phyloP scores from a whole-genome alignment of 2,329 filamentous ascomycete species.

The Aspergillus neoniger region DNA sequence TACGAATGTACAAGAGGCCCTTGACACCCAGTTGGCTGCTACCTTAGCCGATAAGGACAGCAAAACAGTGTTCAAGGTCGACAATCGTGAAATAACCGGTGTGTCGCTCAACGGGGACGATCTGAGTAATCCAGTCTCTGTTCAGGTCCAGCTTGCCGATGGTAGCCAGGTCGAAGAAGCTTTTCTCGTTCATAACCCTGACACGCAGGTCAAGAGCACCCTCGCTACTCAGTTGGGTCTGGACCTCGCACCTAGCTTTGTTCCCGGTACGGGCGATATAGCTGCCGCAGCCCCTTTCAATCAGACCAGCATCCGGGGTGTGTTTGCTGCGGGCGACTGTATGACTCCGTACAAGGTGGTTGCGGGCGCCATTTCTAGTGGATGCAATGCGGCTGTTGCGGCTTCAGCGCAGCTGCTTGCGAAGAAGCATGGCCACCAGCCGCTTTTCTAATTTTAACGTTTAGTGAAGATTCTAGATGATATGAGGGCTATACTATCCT shows the following conservation, averaged over 20 bases:
- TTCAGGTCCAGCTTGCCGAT: background rate
- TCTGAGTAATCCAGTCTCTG: background rate
- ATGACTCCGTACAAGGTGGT: constrained; percentile 25
- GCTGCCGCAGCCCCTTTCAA: background rate
- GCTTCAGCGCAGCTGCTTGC: background rate
- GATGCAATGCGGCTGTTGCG: constrained; percentile 2
- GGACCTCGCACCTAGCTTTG: background rate
- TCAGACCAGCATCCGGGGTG: constrained; percentile 52
- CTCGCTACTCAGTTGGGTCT: constrained; percentile 3
- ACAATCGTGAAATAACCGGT: background rate
- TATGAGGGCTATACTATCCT: no score
- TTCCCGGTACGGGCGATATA: background rate
- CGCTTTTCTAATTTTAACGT: background rate
- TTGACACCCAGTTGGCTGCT: constrained; percentile 23
- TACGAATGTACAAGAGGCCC: constrained; percentile 48
- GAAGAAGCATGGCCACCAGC: constrained; percentile 1
- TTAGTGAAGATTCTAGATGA: no score
- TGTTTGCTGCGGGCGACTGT: constrained; percentile 58
- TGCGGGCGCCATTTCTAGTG: constrained; percentile 13
- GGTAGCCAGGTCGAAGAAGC: background rate
- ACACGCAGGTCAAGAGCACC: background rate
- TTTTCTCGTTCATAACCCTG: constrained; percentile 7
- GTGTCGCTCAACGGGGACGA: background rate
- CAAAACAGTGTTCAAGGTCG: background rate
- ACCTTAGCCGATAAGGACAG: background rate